Conservation (phyloP, 768 basidiomycete species). For the Cubamyces lactineus region DNA sequence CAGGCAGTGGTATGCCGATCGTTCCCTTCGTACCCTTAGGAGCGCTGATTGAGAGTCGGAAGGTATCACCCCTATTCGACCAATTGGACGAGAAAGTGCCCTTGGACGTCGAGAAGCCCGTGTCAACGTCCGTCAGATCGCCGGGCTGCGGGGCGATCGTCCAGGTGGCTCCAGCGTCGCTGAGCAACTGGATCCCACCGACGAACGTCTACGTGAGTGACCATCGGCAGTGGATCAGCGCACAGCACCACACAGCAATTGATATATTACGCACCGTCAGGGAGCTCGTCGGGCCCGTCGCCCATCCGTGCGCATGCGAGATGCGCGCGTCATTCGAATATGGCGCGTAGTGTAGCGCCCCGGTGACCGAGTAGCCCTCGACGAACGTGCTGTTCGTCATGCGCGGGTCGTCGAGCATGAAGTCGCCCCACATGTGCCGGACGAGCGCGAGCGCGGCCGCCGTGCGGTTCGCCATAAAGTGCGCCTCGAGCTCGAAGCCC, state of each 20-base stretch:
- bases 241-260: background rate
- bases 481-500: conserved; percentile 25
- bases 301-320: conserved; percentile 25
- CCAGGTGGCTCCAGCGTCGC: conserved; percentile 21
- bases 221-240: background rate
- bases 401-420: conserved; percentile 27
- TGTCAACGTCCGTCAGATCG: conserved; percentile 19
- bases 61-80: background rate
- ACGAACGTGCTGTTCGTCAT: conserved; percentile 29
- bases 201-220: conserved; percentile 11
- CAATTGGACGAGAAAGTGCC: conserved; percentile 24
- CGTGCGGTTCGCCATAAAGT: conserved; percentile 23
- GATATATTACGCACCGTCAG: conserved; percentile 11
- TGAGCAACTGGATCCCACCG: conserved; percentile 22
- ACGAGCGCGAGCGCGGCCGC: conserved; percentile 20
- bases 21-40: conserved; percentile 16
- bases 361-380: conserved; percentile 22
- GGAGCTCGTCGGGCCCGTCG: conserved; percentile 25
- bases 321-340: conserved; percentile 23
- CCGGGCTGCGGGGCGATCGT: conserved; percentile 16
- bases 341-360: conserved; percentile 24
- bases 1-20: conserved; percentile 16
- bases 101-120: conserved; percentile 18
- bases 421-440: conserved; percentile 24
- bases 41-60: conserved; percentile 16